Percentiles rank a stretch among this genome's conserved stretches.
Conservation (phyloP, 805 yeast genomes). For the Saturnispora serradocipensis region DNA sequence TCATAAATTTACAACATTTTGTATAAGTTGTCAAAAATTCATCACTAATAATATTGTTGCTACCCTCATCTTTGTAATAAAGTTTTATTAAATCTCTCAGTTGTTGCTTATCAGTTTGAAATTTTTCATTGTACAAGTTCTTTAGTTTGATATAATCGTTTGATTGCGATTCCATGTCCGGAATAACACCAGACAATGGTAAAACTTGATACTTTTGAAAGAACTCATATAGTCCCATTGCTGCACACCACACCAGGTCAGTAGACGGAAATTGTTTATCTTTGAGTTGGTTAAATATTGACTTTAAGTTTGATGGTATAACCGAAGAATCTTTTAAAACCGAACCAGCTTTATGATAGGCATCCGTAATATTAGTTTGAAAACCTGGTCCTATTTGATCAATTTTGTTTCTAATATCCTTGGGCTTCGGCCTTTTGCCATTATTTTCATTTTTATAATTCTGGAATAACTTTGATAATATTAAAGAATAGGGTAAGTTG, state of each 20-base stretch:
- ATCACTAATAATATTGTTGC: constrained; percentile 21
- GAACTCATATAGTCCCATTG: constrained; percentile 45
- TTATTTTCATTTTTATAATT: constrained; percentile 26
- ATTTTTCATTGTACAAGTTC: constrained; percentile 47
- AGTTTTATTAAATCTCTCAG: constrained; percentile 23
- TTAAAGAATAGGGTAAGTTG: constrained; percentile 57
- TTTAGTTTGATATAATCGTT: constrained; percentile 49
- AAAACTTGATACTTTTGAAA: constrained; percentile 33
- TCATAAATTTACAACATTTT: constrained; percentile 48
- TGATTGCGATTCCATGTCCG: constrained; percentile 85
- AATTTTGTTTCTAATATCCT: constrained; percentile 16
- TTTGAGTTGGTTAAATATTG: constrained; percentile 21
- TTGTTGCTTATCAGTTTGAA: constrained; percentile 39
- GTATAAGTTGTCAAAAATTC: constrained; percentile 43
- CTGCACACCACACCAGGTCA: constrained; percentile 52
- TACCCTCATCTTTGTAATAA: constrained; percentile 16
- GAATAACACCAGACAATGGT: constrained; percentile 69
- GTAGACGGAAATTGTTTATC: constrained; percentile 12
- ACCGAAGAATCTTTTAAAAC: constrained; percentile 31
- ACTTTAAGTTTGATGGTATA: constrained; percentile 22
- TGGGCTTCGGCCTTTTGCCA: constrained; percentile 14
- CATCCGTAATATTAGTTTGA: constrained; percentile 31
- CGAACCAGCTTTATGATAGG: constrained; percentile 35
- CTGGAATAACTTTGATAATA: constrained; percentile 47
- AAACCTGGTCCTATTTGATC: constrained; percentile 10